Conservation (phyloP, 1,284 basidiomycete species). For the Puccinia triticina region DNA sequence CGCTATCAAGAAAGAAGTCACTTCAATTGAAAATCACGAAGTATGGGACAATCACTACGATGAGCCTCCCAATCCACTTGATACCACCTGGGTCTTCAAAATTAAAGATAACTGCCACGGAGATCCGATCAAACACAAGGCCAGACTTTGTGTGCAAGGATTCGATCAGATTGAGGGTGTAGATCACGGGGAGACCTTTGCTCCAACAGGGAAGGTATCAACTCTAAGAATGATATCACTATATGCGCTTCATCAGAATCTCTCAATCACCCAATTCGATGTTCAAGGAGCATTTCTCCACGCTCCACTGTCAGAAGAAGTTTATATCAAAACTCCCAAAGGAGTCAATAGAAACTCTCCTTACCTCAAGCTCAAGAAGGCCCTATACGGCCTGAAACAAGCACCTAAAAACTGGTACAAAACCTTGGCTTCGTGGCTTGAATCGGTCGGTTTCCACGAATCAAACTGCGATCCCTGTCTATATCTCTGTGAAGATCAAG, state of each 20-base stretch:
- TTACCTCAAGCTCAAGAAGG: constrained; percentile 7
- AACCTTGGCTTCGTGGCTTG: not conserved
- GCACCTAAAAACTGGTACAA: constrained; percentile 1
- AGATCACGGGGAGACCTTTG: not conserved
- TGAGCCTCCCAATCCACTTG: not conserved
- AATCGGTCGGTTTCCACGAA: not conserved
- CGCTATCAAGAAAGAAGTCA: constrained; percentile 2
- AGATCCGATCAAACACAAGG: constrained; percentile 3
- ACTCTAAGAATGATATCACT: not conserved
- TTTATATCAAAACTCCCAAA: not conserved
- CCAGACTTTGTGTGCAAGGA: not conserved
- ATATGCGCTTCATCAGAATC: not conserved
- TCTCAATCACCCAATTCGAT: not conserved
- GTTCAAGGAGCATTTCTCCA: constrained; percentile 4
- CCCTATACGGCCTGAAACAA: not conserved
- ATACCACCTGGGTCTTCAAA: not conserved
- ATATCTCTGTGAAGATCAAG: no score
- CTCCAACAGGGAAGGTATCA: not conserved
- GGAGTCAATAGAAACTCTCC: not conserved
- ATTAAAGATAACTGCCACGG: constrained; percentile 9
- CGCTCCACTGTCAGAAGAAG: not conserved
- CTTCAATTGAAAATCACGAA: not conserved
- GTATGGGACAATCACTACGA: not conserved
- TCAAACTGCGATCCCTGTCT: not conserved
- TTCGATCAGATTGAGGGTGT: not conserved